phyloP scores from a whole-genome alignment of 2,329 filamentous ascomycete species.

The Huntiella moniliformis region DNA sequence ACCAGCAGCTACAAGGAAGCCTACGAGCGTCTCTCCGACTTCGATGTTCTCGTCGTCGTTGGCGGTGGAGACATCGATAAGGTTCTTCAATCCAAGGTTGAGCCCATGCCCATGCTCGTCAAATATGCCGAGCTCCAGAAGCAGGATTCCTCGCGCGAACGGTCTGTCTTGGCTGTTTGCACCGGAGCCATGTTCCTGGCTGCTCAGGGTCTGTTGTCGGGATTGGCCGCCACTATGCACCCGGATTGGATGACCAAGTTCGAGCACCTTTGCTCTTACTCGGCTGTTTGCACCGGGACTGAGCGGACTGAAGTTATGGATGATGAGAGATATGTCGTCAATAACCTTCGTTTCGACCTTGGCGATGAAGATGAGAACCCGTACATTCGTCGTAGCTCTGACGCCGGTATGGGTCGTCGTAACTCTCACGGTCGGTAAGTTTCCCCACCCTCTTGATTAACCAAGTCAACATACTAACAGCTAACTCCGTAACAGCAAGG shows the following conservation, averaged over 20 bases:
- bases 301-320: slow-evolving; percentile 72
- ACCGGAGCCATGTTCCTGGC: slow-evolving; percentile 64
- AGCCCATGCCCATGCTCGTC: slow-evolving; percentile 54
- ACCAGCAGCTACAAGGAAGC: slow-evolving; percentile 67
- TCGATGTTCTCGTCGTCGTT: slow-evolving; percentile 61
- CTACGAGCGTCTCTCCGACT: slow-evolving; percentile 52
- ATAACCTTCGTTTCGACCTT: slow-evolving; percentile 75
- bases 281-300: slow-evolving; percentile 47
- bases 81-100: slow-evolving; percentile 46
- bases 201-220: slow-evolving; percentile 56
- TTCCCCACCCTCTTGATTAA: no score
- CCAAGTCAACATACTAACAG: slow-evolving; percentile 13
- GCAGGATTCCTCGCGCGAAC: slow-evolving; percentile 59
- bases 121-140: slow-evolving; percentile 65
- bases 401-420: slow-evolving; percentile 42
- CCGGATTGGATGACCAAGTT: slow-evolving; percentile 63
- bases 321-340: slow-evolving; percentile 67
- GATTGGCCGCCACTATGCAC: slow-evolving; percentile 66
- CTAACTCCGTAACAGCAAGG: slow-evolving; percentile 39
- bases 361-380: slow-evolving; percentile 68
- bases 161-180: slow-evolving; percentile 63
- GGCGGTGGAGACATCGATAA: slow-evolving; percentile 44
- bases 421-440: slow-evolving; percentile 41
- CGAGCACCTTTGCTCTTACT: slow-evolving; percentile 63
- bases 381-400: slow-evolving; percentile 48